Base-by-base conservation (phyloP, 192 early-diverging fungal species). In the Rhizoclosmatium sp. region DNA sequence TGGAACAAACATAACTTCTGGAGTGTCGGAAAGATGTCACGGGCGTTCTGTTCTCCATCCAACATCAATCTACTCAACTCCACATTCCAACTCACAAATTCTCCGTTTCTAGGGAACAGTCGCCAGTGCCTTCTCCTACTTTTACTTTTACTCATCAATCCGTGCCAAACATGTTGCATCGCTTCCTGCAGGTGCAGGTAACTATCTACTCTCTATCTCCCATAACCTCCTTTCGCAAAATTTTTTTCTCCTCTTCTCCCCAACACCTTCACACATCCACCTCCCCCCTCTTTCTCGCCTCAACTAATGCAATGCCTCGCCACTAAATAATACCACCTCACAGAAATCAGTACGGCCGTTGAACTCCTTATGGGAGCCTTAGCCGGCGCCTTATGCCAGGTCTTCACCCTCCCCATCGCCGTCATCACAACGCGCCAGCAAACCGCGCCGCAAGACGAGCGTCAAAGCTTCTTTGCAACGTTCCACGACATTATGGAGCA, bases 391-490 rank as follows among this genome's bases (percentile, higher is more conserved):
- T 70, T 96, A 54, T 92, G 93, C 70, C 95, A 96, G 79, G 76
- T 97, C 54, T 90, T 95, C 47, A 98, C 97, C 0, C 90, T 96
- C 79, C 98, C 98, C 10, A 93, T 98, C 41, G 92, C 95, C 4
- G 98, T 99, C 0, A 88, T 98, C 45, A 96, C 96, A 5, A 99
- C 98, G 4, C 85, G 95, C 47, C 97, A 98, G 80, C 97, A 99
- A 83, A 98, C 97, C 0, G 84, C 92, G 4, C 83, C 90, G 47
- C 41, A 81, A 16, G 75, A 82, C 12, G 93, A 97, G 79, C 89
- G 93, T 47, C 79, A 85, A 77, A 78, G 87, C 45, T 90, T 96
- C 59, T 39, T 88, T 23, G 82, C 84, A 10, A 94, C 95, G 4
- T 90, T 93, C 41, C 59, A 81, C 70, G 87, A 87, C 23, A 95